Evolutionary conservation across 1,284 basidiomycete species (phyloP).

Genomic region (Cryptococcus sp.): DNA sequence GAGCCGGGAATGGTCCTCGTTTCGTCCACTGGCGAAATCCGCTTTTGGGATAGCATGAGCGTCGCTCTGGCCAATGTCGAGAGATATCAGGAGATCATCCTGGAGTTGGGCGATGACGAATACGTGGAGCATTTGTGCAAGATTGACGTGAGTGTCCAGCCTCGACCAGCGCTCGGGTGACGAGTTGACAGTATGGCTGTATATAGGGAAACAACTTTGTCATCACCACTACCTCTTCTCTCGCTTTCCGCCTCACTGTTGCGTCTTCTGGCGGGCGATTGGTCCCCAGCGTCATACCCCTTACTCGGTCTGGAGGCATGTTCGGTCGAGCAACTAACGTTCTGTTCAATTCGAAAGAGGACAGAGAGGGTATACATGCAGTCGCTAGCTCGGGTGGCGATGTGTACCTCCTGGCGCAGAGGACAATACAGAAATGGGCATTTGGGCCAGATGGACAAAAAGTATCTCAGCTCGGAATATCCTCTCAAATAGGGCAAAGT

Average conservation of each 20-base stretch:
- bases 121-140: slow-evolving; percentile 44
- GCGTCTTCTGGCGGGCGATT: slow-evolving; percentile 40
- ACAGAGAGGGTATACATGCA: slow-evolving; percentile 35
- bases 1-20: slow-evolving; percentile 55
- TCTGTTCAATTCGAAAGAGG: slow-evolving; percentile 35
- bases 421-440: slow-evolving; percentile 45
- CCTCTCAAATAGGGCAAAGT: background rate
- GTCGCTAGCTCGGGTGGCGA: slow-evolving; percentile 24
- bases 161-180: background rate
- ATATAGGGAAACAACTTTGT: slow-evolving; percentile 40
- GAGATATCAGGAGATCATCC: slow-evolving; percentile 30
- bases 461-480: slow-evolving; percentile 15
- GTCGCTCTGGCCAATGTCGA: slow-evolving; percentile 49
- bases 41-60: slow-evolving; percentile 54
- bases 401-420: slow-evolving; percentile 37
- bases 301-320: slow-evolving; percentile 46
- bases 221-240: slow-evolving; percentile 47
- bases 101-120: slow-evolving; percentile 42
- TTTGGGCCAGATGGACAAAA: slow-evolving; percentile 35
- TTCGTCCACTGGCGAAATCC: slow-evolving; percentile 47
- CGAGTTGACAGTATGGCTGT: background rate
- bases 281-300: slow-evolving; percentile 30
- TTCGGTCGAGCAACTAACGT: slow-evolving; percentile 39
- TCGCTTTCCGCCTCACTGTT: slow-evolving; percentile 46
- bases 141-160: slow-evolving; percentile 35